Conservation (phyloP, 768 basidiomycete genomes). For the Termitomyces sp. region DNA sequence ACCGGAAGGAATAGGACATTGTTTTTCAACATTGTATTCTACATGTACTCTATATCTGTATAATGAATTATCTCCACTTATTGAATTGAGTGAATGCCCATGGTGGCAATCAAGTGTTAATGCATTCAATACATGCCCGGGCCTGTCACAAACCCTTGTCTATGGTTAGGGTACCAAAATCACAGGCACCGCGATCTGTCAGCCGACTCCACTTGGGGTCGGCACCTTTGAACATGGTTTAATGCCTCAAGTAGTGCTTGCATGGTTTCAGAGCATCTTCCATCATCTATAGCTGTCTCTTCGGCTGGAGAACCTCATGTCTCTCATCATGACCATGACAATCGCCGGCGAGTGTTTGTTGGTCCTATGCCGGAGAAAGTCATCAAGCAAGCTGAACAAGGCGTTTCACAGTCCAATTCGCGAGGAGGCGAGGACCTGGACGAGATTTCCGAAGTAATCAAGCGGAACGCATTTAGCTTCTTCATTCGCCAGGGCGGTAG, state of each 20-base stretch:
- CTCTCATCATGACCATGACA: conserved; percentile 22
- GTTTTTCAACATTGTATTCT: neutral
- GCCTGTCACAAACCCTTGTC: neutral
- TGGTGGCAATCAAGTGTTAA: neutral
- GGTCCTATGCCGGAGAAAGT: conserved; percentile 72
- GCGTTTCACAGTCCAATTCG: conserved; percentile 18
- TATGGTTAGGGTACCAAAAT: conserved; percentile 1
- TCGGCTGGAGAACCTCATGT: conserved; percentile 1
- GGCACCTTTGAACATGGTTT: neutral
- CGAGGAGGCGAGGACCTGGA: conserved; percentile 20
- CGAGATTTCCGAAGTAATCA: conserved; percentile 42
- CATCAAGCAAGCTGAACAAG: conserved; percentile 26
- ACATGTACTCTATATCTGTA: neutral
- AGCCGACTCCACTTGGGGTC: neutral
- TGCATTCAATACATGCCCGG: neutral
- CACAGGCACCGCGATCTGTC: neutral
- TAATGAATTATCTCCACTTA: neutral
- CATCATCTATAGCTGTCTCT: conserved; percentile 15
- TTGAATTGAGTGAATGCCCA: neutral
- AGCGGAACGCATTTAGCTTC: conserved; percentile 55
- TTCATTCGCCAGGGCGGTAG: conserved; percentile 62
- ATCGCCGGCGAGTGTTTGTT: conserved; percentile 56
- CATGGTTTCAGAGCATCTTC: conserved; percentile 8
- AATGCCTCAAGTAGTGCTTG: neutral
- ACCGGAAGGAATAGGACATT: neutral